Evolutionary conservation across 2,329 filamentous ascomycete species (phyloP), one percentile per base, ranked within the genome.

Genomic region (Aspergillus clavatus): DNA sequence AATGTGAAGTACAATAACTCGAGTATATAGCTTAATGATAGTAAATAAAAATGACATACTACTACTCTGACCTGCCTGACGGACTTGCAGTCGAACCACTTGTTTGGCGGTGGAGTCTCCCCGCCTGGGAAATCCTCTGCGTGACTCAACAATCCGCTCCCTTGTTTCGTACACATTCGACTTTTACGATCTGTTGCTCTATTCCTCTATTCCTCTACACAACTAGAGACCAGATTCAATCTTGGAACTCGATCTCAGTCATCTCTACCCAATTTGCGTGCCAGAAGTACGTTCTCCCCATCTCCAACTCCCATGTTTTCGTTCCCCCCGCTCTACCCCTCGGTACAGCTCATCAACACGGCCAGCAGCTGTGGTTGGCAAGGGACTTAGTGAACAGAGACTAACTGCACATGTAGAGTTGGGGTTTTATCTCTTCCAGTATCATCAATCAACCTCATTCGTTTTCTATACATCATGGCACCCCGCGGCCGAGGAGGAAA

Each of bases 401-500:
- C n/a, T n/a, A n/a, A n/a, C n/a, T n/a, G n/a, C n/a, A n/a, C n/a
- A n/a, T n/a, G n/a, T n/a, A n/a, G n/a, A n/a, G n/a, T n/a, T n/a
- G n/a, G n/a, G n/a, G n/a, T n/a, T n/a, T n/a, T n/a, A n/a, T n/a
- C n/a, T n/a, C n/a, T n/a, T n/a, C n/a, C n/a, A n/a, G n/a, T n/a
- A n/a, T n/a, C n/a, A n/a, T n/a, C n/a, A n/a, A n/a, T n/a, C n/a
- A n/a, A n/a, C n/a, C n/a, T n/a, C n/a, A n/a, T n/a, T n/a, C n/a
- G n/a, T 24, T 24, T 24, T 24, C 23, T 24, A 24, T 24, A 46
- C 46, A 56, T 47, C 22, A 73, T 73, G 70, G 59, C 71, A 31
- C 70, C 69, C 48, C 67, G 89, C 66, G 89, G 88, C 58, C 86
- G 90, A 65, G 89, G 90, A 65, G 89, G 90, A 71, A 97, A 97